phyloP scores from a whole-genome alignment of 164 flowering plant species.

The Kingdonia uniflora region DNA sequence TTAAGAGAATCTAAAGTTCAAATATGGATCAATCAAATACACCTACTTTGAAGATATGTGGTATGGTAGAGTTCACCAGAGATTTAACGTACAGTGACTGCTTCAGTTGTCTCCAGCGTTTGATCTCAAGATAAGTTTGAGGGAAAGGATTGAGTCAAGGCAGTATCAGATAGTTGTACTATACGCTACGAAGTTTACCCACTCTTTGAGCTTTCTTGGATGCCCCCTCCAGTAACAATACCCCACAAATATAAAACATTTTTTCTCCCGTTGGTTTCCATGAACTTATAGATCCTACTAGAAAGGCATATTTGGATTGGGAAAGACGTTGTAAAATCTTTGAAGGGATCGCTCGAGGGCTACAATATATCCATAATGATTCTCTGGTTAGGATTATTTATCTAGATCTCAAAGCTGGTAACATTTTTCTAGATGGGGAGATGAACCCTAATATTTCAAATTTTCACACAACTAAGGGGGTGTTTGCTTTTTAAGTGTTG shows the following conservation, averaged over 20 bases:
- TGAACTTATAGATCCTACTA: constrained; percentile 6
- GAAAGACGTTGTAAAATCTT: constrained; percentile 9
- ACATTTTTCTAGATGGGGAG: constrained; percentile 23
- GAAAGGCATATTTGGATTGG: constrained; percentile 2
- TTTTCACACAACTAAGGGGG: constrained; percentile 33
- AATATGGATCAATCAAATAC: too few species aligned
- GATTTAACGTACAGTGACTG: neutral
- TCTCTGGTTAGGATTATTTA: constrained; percentile 28
- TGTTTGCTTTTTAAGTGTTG: too few species aligned
- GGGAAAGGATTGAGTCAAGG: too few species aligned
- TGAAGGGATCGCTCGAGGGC: constrained; percentile 20
- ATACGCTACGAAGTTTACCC: too few species aligned
- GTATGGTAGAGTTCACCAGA: neutral
- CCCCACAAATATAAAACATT: too few species aligned
- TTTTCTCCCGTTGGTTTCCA: neutral
- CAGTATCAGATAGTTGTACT: too few species aligned
- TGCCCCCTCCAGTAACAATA: too few species aligned
- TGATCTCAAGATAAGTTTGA: too few species aligned
- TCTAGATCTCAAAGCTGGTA: constrained; percentile 31
- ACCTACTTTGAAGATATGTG: too few species aligned
- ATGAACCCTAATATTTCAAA: constrained; percentile 35
- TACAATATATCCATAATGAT: constrained; percentile 34
- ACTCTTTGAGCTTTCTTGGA: too few species aligned
- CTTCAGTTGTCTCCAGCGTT: too few species aligned
- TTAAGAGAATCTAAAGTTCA: too few species aligned